Base-by-base conservation (phyloP, 768 basidiomycete species). In the Solioccasus polychromus region DNA sequence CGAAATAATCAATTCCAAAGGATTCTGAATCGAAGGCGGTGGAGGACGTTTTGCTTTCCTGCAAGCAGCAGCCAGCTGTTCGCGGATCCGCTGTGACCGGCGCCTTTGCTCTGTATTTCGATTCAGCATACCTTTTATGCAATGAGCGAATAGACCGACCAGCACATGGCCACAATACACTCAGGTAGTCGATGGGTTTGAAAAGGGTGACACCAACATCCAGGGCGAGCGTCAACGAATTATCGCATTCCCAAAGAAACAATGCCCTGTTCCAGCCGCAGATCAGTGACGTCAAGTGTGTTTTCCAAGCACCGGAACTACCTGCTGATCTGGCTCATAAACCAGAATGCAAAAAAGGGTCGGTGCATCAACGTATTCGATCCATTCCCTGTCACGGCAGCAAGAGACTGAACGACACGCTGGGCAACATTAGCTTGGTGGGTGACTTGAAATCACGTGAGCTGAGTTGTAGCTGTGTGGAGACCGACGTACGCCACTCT, bases 331-430 rank as follows among this genome's bases (percentile, higher is more conserved):
- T 86, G 83, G 18, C 75, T 74, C 82, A 85, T 83, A 58, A 88
- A 85, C 84, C 83, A 87, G 60, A 84, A 84, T 19, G 79, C 71
- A 58, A 79, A 83, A 59, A 83, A 83, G 9, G 85, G 85, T 45
- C 84, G 68, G 14, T 75, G 69, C 3, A 78, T 68, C 19, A 88
- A 62, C 25, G 72, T 60, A 48, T 78, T 74, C 31, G 64, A 54
- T 18, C 59, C 57, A 37, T 67, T 59, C 3, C 82, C 83, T 8
- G 85, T 85, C 51, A 86, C 73, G 3, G 75, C 73, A 43, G 77
- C 73, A 35, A 87, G 66, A 8, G 80, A 82, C 24, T 68, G 63
- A 71, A 84, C 79, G 23, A 82, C 72, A 25, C 79, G 76, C 44
- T 78, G 73, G 22, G 79, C 79, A 15, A 88, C 75, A 23, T 63